Evolutionary conservation across 1,284 basidiomycete genomes (phyloP).

Genomic region (Exobasidium cylindrosporum): DNA sequence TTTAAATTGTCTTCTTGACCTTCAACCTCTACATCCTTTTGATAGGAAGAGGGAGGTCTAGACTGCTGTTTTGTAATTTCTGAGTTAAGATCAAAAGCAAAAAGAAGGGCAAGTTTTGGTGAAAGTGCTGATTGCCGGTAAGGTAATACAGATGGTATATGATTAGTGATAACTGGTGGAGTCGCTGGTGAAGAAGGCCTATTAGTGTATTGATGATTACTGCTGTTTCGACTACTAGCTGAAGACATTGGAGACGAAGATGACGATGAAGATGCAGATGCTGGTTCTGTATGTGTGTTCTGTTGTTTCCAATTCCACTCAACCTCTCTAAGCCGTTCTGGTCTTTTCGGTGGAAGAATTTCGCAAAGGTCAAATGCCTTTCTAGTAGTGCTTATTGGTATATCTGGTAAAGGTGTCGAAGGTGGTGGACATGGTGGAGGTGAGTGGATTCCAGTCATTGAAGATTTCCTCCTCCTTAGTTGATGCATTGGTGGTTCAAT

Average conservation of each 20-base stretch:
- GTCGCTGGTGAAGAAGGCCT: background rate
- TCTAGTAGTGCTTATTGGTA: background rate
- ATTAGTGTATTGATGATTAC: background rate
- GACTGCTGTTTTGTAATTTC: too few species aligned
- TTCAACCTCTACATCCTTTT: too few species aligned
- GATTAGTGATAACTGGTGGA: too few species aligned
- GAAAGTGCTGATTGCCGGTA: too few species aligned
- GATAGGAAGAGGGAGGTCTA: too few species aligned
- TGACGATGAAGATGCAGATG: too few species aligned
- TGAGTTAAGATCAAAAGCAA: too few species aligned
- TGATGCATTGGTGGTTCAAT: background rate
- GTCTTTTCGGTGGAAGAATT: background rate
- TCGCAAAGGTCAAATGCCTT: background rate
- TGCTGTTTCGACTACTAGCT: background rate
- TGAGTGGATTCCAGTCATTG: background rate
- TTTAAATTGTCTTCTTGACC: too few species aligned
- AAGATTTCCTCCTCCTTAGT: background rate
- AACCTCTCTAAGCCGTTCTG: background rate
- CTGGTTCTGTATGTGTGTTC: background rate
- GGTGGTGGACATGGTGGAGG: background rate
- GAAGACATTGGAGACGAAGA: background rate
- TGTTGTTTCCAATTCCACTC: background rate
- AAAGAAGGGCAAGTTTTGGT: too few species aligned
- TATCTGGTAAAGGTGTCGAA: background rate
- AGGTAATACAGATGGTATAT: too few species aligned